These are phyloP conservation scores for Trichosporon sp. DNA, from an alignment of 1,284 basidiomycete species.

Conservation along the genomic window DNA sequence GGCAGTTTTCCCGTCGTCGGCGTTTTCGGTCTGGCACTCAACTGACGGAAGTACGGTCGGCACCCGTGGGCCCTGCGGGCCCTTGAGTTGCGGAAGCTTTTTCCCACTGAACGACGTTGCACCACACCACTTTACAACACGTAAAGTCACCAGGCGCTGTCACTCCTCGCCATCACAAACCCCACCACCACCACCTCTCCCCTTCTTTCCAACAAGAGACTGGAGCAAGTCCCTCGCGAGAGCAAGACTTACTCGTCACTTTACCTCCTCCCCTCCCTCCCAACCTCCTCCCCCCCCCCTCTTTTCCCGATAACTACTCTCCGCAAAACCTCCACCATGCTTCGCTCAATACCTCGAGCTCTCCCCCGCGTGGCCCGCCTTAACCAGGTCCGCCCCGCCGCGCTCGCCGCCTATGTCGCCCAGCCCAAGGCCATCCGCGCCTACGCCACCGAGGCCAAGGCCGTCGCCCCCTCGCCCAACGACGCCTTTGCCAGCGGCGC, in stretches of 20 bases:
- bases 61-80: conserved; percentile 14
- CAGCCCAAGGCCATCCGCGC: conserved; percentile 29
- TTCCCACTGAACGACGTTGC: conserved; percentile 19
- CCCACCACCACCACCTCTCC: conserved; percentile 9
- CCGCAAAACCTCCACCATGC: conserved; percentile 31
- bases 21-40: conserved; percentile 16
- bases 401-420: conserved; percentile 22
- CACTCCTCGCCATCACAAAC: conserved; percentile 16
- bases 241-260: conserved; percentile 19
- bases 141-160: background rate
- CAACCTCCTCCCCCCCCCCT: background rate
- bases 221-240: conserved; percentile 18
- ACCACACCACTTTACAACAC: conserved; percentile 15
- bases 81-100: conserved; percentile 7
- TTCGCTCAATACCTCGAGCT: conserved; percentile 41
- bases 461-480: conserved; percentile 53
- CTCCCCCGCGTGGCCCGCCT: conserved; percentile 32
- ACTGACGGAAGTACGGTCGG: conserved; percentile 18
- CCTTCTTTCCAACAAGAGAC: conserved; percentile 20
- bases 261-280: background rate
- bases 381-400: conserved; percentile 16
- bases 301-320: conserved; percentile 1
- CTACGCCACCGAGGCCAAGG: conserved; percentile 47
- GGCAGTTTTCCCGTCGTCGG: conserved; percentile 19
- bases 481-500: conserved; percentile 81